Conservation (phyloP, 306 rosid genomes). For the Lotus japonicus region DNA sequence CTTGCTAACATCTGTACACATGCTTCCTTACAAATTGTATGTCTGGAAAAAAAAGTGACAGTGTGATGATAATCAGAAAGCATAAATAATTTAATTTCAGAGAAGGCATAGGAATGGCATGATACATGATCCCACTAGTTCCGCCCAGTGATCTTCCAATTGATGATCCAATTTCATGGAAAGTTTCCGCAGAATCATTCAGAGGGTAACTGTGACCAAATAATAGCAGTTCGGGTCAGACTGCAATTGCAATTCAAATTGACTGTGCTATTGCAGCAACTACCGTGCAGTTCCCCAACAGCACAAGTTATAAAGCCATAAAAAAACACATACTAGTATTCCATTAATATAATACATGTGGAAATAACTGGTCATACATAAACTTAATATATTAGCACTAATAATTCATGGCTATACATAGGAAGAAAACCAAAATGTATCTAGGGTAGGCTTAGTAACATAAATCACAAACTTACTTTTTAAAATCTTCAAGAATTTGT, state of each 20-base stretch:
- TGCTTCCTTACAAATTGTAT: slow-evolving; percentile 78
- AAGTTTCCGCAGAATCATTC: slow-evolving; percentile 86
- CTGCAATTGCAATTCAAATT: slow-evolving; percentile 19
- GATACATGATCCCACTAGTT: slow-evolving; percentile 90
- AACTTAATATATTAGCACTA: slow-evolving; percentile 1
- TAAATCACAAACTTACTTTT: slow-evolving; percentile 43
- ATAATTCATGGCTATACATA: not conserved
- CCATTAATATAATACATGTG: slow-evolving; percentile 3
- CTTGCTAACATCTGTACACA: slow-evolving; percentile 53
- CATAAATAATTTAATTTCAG: slow-evolving; percentile 1
- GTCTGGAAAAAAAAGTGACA: slow-evolving; percentile 34
- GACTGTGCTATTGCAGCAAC: slow-evolving; percentile 12
- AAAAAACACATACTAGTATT: not conserved
- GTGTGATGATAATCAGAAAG: not conserved
- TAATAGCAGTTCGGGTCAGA: slow-evolving; percentile 25
- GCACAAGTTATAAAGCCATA: not conserved
- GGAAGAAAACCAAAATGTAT: slow-evolving; percentile 5
- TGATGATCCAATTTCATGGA: slow-evolving; percentile 73
- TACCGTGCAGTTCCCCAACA: not conserved
- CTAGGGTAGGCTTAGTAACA: slow-evolving; percentile 3
- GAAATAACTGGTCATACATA: not conserved
- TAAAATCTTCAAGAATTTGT: slow-evolving; percentile 73
- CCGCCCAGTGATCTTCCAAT: slow-evolving; percentile 89
- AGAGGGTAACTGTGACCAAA: slow-evolving; percentile 74
- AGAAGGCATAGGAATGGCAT: slow-evolving; percentile 20